phyloP scores from a whole-genome alignment of 805 yeast species.

The Candida cerambycidarum region DNA sequence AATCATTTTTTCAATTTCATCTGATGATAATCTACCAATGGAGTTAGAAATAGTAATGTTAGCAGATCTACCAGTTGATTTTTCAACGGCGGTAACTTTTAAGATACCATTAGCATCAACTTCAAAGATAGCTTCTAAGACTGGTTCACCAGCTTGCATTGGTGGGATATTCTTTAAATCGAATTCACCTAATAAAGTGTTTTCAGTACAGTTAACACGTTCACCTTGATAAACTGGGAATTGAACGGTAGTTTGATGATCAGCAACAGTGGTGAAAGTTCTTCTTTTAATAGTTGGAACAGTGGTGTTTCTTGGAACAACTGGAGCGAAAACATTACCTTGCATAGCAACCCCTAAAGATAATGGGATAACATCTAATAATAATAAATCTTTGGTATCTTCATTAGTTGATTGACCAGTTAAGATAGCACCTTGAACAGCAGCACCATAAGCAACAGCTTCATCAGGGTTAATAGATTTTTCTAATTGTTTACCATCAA shows the following conservation, averaged over 20 bases:
- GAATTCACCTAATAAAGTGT: constrained; percentile 52
- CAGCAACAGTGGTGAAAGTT: constrained; percentile 52
- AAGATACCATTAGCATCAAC: constrained; percentile 53
- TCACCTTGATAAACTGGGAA: constrained; percentile 55
- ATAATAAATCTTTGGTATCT: constrained; percentile 51
- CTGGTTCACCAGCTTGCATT: constrained; percentile 52
- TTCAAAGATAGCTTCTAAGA: constrained; percentile 49
- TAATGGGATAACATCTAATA: constrained; percentile 51
- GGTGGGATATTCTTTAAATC: constrained; percentile 53
- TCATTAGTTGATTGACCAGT: constrained; percentile 50
- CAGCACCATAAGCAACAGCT: constrained; percentile 54
- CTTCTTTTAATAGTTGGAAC: constrained; percentile 52
- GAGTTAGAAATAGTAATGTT: constrained; percentile 52
- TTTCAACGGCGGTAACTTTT: constrained; percentile 50
- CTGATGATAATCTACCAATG: constrained; percentile 50
- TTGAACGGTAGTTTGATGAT: constrained; percentile 51
- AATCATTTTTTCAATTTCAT: constrained; percentile 50
- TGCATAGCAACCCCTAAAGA: constrained; percentile 53
- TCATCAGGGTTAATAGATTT: constrained; percentile 52
- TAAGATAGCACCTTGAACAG: constrained; percentile 52
- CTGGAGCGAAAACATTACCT: constrained; percentile 52
- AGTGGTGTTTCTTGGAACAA: constrained; percentile 52
- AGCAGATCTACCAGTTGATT: constrained; percentile 50
- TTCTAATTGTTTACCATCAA: constrained; percentile 50
- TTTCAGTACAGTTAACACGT: constrained; percentile 51